phyloP scores from a whole-genome alignment of 306 rosid species.

The Malus domestica region ASM211411v1 NC_041790.1:15096001-15096500 shows the following conservation, averaged over 20 bases:
- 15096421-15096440: conserved; percentile 55
- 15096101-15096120: neutral
- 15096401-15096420: conserved; percentile 78
- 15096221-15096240: conserved; percentile 67
- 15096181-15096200: conserved; percentile 67
- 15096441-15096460: conserved; percentile 57
- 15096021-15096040: neutral
- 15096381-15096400: conserved; percentile 92
- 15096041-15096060: neutral
- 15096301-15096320: neutral
- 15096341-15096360: conserved; percentile 48
- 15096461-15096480: conserved; percentile 85
- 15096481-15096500: conserved; percentile 73
- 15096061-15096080: neutral
- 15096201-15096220: conserved; percentile 77
- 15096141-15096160: conserved; percentile 50
- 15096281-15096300: neutral
- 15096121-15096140: neutral
- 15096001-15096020: neutral
- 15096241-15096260: neutral
- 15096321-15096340: neutral
- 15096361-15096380: conserved; percentile 77
- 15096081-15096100: neutral
- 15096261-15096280: neutral
- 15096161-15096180: conserved; percentile 94